These are phyloP conservation scores for Boletus subcaerulescens DNA, from an alignment of 768 basidiomycete genomes.

Conservation along the genomic window DNA sequence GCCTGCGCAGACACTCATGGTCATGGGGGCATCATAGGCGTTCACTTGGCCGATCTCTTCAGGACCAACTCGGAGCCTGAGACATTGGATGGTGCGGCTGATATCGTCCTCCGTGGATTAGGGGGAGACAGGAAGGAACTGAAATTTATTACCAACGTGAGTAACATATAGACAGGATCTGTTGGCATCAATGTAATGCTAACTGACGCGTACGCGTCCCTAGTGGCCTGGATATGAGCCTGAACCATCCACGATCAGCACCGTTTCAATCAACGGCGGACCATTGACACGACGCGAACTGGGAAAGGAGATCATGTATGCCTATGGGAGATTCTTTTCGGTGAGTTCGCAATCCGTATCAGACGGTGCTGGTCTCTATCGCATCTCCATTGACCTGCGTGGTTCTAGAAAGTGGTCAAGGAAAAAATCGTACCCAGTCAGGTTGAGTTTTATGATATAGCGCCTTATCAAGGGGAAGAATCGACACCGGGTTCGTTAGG, in stretches of 20 bases:
- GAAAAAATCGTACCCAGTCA: background rate
- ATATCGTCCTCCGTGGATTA: background rate
- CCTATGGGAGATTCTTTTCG: background rate
- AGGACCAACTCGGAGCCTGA: background rate
- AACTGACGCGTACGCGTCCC: background rate
- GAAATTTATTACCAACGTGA: background rate
- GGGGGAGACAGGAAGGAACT: background rate
- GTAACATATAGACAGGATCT: background rate
- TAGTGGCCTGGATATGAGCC: conserved; percentile 2
- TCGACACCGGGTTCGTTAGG: background rate
- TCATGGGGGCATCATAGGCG: background rate
- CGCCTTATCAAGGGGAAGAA: background rate
- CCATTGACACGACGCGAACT: background rate
- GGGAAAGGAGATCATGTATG: background rate
- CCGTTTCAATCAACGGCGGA: background rate
- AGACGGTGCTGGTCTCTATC: background rate
- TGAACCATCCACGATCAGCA: background rate
- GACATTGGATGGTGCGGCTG: background rate
- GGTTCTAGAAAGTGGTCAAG: background rate
- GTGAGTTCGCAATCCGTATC: background rate
- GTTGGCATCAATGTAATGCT: too few species aligned
- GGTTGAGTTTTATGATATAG: background rate
- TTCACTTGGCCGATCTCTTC: background rate
- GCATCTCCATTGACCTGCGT: background rate
- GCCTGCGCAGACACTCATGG: background rate